Base-by-base conservation (phyloP, 192 early-diverging fungal species). In the Phlyctochytrium bullatum region DNA sequence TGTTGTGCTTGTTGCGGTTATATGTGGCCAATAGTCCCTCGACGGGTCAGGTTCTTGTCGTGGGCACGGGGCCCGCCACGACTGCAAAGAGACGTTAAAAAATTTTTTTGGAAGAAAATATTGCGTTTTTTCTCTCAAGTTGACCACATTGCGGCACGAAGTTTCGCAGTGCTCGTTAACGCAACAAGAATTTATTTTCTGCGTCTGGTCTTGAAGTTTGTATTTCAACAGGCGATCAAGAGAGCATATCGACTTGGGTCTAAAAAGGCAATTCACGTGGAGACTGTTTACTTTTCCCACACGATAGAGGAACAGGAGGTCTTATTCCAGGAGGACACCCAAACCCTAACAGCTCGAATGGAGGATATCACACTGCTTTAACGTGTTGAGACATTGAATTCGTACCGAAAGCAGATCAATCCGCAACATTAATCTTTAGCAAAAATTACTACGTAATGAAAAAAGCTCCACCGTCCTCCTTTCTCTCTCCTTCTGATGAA, bases 231-330 rank as follows among this genome's bases (percentile, higher is more conserved):
- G 62, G 93, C 93, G 0, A 88, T 94, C 69, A 93, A 92, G 70
- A 86, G 93, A 2, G 93, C 93, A 0, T 91, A 93, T 62, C 77
- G 93, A 31, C 83, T 94, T 24, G 93, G 92, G 3, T 89, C 89
- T 67, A 80, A 52, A 0, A 66, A 75, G 12, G 79, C 83, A 3
- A 85, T 90, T 0, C 77, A 78, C 75, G 83, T 89, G 2, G 86
- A 86, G 40, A 86, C 83, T 0, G 56, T 90, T 25, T 78, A 85
- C 0, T 81, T 87, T 65, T 54, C 69, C 0, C 72, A 78, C 10
- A 79, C 84, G 0, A 60, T 89, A 23, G 89, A 90, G 40, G 83
- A 87, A 47, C 20, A 47, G 6, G 10, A 47, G 20, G 40, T 20
- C 40, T n/a, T n/a, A n/a, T n/a, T n/a, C n/a, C n/a, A n/a, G n/a